These are phyloP conservation scores for Immersiella caudata DNA, from an alignment of 495 filamentous ascomycete species.

Conservation along the genomic window DNA sequence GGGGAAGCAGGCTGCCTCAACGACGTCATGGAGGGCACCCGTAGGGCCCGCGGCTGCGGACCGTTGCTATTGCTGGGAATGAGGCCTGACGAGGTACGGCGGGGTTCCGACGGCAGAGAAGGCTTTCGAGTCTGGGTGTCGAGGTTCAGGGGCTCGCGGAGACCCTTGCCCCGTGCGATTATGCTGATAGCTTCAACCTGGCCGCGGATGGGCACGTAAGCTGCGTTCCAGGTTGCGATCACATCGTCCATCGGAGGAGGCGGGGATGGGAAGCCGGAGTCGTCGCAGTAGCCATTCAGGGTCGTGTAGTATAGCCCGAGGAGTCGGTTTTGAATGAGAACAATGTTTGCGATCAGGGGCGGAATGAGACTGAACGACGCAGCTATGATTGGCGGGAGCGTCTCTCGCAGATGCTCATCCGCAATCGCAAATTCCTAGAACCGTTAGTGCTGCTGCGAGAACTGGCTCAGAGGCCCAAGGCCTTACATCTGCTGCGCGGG, in stretches of 20 bases:
- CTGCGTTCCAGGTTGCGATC: slow-evolving; percentile 67
- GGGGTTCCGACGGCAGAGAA: slow-evolving; percentile 25
- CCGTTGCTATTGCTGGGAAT: slow-evolving; percentile 33
- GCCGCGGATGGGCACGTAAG: slow-evolving; percentile 65
- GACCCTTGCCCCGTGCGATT: slow-evolving; percentile 73
- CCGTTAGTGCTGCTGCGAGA: slow-evolving; percentile 21
- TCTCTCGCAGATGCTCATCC: slow-evolving; percentile 77
- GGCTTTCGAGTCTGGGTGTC: slow-evolving; percentile 25
- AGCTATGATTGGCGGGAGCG: slow-evolving; percentile 73
- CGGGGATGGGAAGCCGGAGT: slow-evolving; percentile 71
- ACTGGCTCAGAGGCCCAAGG: slow-evolving; percentile 14
- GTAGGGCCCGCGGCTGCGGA: slow-evolving; percentile 39
- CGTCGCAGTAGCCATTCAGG: slow-evolving; percentile 75
- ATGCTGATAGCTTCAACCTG: slow-evolving; percentile 73
- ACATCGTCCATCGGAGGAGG: slow-evolving; percentile 74
- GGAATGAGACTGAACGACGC: slow-evolving; percentile 80
- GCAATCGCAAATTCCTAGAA: slow-evolving; percentile 75
- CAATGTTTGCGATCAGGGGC: slow-evolving; percentile 70
- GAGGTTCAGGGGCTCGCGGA: slow-evolving; percentile 62
- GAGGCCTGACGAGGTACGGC: slow-evolving; percentile 40
- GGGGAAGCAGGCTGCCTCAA: slow-evolving; percentile 24
- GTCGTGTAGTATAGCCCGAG: slow-evolving; percentile 84
- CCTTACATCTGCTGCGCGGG: slow-evolving; percentile 65
- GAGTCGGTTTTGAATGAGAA: slow-evolving; percentile 81
- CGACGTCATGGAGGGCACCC: slow-evolving; percentile 40